Percentiles rank a stretch among this genome's conserved stretches.
Conservation (phyloP, 2,329 filamentous ascomycete genomes). For the Aspergillus bombycis region DNA sequence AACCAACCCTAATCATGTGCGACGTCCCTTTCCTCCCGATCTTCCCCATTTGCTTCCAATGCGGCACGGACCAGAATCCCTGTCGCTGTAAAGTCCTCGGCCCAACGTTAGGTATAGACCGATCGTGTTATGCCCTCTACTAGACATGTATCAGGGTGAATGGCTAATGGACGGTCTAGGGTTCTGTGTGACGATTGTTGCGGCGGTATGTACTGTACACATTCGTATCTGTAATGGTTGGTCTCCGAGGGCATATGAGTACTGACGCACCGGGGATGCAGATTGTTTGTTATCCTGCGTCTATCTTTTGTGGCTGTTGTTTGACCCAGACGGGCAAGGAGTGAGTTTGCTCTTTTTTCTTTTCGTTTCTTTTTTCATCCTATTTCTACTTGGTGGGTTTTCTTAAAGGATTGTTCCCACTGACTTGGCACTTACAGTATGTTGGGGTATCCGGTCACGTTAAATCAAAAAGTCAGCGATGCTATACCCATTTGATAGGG, state of each 20-base stretch:
- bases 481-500: constrained; percentile 45
- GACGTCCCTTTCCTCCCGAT: constrained; percentile 49
- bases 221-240: not conserved
- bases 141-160: not conserved
- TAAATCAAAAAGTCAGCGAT: constrained; percentile 54
- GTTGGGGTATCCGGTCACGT: constrained; percentile 55
- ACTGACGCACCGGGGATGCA: constrained; percentile 26
- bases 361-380: not conserved
- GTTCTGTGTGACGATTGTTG: constrained; percentile 51
- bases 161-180: constrained; percentile 27
- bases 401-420: not conserved
- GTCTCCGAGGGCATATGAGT: not conserved
- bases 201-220: constrained; percentile 51
- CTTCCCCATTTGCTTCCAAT: constrained; percentile 59
- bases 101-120: constrained; percentile 53
- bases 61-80: constrained; percentile 59
- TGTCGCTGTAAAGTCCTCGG: constrained; percentile 61
- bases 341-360: constrained; percentile 39
- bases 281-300: constrained; percentile 59
- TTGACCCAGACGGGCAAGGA: constrained; percentile 57
- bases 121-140: not conserved
- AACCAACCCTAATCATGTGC: constrained; percentile 32
- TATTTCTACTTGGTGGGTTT: not conserved
- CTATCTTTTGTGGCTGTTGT: constrained; percentile 61
- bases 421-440: constrained; percentile 44